A percentile compares a stretch with the other conserved stretches of the same genome.
Conservation (phyloP, 2,329 filamentous ascomycete species). For the Saccharata proteae region DNA sequence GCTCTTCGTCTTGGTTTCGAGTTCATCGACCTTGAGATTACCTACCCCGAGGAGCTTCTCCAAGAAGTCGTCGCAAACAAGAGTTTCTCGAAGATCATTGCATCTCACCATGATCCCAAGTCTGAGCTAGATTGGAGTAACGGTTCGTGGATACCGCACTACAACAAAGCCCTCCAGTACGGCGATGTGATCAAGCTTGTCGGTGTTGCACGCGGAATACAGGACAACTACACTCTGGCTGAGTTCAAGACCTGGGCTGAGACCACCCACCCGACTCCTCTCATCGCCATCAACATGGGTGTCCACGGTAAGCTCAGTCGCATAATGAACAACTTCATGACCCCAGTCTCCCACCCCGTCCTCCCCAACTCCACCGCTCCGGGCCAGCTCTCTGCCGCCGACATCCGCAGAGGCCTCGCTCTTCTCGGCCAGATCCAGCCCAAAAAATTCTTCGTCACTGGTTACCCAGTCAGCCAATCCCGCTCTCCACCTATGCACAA, state of each 20-base stretch:
- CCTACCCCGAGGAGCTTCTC: constrained; percentile 66
- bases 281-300: constrained; percentile 97
- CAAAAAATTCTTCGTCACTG: constrained; percentile 77
- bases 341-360: constrained; percentile 78
- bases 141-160: constrained; percentile 81
- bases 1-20: constrained; percentile 78
- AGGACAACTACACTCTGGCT: constrained; percentile 78
- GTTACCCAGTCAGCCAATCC: constrained; percentile 69
- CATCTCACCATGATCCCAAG: constrained; percentile 84
- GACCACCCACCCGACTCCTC: constrained; percentile 60
- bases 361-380: constrained; percentile 91
- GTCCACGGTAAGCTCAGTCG: constrained; percentile 75
- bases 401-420: constrained; percentile 69
- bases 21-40: constrained; percentile 87
- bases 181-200: constrained; percentile 94
- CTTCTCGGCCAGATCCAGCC: constrained; percentile 67
- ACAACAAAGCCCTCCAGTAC: constrained; percentile 79
- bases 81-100: constrained; percentile 71
- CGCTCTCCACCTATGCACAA: constrained; percentile 87
- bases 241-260: constrained; percentile 70
- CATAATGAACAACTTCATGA: constrained; percentile 84
- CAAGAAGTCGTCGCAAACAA: constrained; percentile 56
- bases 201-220: constrained; percentile 60
- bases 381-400: constrained; percentile 78
- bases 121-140: constrained; percentile 76